Percentiles rank a stretch among this genome's conserved stretches.
Conservation (phyloP, 169 alveolate species). For the Plasmodium gonderi region DNA sequence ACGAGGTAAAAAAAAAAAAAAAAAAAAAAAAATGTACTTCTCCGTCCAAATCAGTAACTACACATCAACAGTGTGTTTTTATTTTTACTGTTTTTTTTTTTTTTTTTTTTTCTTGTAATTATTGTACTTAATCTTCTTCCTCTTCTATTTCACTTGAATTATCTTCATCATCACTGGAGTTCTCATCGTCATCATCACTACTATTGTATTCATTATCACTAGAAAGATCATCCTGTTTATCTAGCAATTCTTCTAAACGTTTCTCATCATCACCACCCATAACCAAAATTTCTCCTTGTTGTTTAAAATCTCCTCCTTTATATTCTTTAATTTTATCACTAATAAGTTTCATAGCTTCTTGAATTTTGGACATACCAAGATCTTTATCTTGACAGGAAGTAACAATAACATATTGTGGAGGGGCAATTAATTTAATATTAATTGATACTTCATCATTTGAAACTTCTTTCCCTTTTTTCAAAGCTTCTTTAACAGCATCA, state of each 20-base stretch:
- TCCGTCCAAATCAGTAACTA: not conserved
- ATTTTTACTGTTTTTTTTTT: not conserved
- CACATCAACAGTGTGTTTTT: not conserved
- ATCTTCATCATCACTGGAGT: constrained; percentile 89
- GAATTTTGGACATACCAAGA: constrained; percentile 87
- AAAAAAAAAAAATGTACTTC: not conserved
- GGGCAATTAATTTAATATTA: constrained; percentile 91
- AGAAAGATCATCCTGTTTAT: constrained; percentile 79
- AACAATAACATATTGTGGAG: constrained; percentile 93
- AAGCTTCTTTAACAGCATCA: constrained; percentile 96
- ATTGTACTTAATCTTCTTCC: constrained; percentile 80
- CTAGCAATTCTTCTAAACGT: constrained; percentile 86
- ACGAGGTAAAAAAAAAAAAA: too few species aligned
- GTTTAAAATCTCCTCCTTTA: constrained; percentile 92
- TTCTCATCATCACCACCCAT: constrained; percentile 93
- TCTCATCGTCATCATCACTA: constrained; percentile 92
- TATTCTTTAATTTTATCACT: constrained; percentile 86
- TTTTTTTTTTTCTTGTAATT: not conserved
- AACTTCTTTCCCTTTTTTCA: constrained; percentile 80
- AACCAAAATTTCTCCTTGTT: constrained; percentile 89
- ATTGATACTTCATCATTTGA: constrained; percentile 77
- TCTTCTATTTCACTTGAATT: constrained; percentile 86
- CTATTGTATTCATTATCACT: constrained; percentile 85
- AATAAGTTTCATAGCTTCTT: constrained; percentile 88
- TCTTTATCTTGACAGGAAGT: constrained; percentile 93